Evolutionary conservation across 2,329 filamentous ascomycete species (phyloP), one percentile per base, ranked within the genome.

Genomic region (Aschersonia sp.): DNA sequence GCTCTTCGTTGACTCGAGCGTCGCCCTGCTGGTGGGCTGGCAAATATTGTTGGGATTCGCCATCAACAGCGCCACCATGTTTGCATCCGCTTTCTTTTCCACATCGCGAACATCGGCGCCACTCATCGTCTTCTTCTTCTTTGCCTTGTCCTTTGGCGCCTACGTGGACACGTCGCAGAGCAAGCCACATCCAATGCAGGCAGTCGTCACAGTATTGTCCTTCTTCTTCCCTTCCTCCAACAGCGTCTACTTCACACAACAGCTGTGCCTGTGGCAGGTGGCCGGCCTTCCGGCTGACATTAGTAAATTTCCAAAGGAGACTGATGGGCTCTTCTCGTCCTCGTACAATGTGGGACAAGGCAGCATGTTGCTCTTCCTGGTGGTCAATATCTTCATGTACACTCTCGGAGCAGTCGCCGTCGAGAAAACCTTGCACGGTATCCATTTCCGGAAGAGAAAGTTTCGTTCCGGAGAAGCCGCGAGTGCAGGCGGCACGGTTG

Each of bases 51-150:
- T 72, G 58, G 50, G 75, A 57, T 48, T 68, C 60, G 55, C 61
- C 61, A 75, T 82, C n/a, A 83, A 82, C 4, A 68, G 85, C 14
- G 77, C 78, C 42, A 78, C 72, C n/a, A 72, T 84, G 9, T 83
- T 82, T 4, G 63, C 58, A 1, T 60, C 64, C 0, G 52, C 64
- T n/a, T 68, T 66, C 51, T 68, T 68, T 55, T 56, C 53, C 32
- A 58, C 56, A 46, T 54, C 61, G 4, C 56, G 56, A 6, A 54
- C 61, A 9, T 60, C 60, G 1, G 56, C 60, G 47, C 55, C 64
- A 42, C 58, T 59, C 45, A 57, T 63, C n/a, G 52, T 57, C 6
- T 51, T 56, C 1, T 52, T 57, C 35, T 58, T 60, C 37, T 47
- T 62, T 9, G 44, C 62, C 4, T 50, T 65, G 4, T 58, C 59